Base-by-base conservation (phyloP, 495 filamentous ascomycete genomes). In the Penicillium chermesinum region DNA sequence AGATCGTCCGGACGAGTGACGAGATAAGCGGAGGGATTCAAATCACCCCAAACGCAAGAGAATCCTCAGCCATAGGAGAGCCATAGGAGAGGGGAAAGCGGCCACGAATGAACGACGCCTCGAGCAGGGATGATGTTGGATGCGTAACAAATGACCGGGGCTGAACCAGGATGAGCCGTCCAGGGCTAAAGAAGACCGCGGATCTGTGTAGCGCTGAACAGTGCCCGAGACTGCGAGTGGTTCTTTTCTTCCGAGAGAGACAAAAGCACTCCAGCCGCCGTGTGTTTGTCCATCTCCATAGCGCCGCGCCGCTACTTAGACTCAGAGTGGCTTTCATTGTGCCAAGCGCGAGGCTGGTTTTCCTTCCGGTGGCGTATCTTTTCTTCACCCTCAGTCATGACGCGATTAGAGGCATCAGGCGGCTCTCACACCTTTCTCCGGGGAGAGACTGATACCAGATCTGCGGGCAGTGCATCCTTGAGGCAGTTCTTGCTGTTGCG, bases 131-230 rank as follows among this genome's bases (percentile, higher is more conserved):
- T 63, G 21, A 25, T 40, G 41, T 51, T 38, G 53, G 49, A 16
- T 53, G 60, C 45, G 52, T 52, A 49, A 51, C 57, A 37, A 53
- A 58, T 47, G 22, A 32, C 54, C 52, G 55, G 54, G 57, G 30
- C 54, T 38, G n/a, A 46, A 37, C 54, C 54, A 49, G 57, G 60
- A 61, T 63, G 16, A 22, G 41, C 54, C 48, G 45, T 48, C 46
- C 49, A 63, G 49, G 44, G 40, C 44, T 12, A 53, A 61, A 63
- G 41, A 50, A 49, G 42, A 30, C 46, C 52, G 53, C 40, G 57
- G 47, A 44, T 52, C 40, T 56, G 57, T 63, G 54, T 58, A 61
- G 52, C 59, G 19, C 34, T 60, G 49, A 27, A 39, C 39, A 22
- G 15, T 22, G 21, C 47, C 48, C 30, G 27, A 38, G n/a, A 51